A percentile compares a stretch with the other conserved stretches of the same genome.
Conservation (phyloP, 352 stramenopile genomes). For the Elongisporangium prolatum region DNA sequence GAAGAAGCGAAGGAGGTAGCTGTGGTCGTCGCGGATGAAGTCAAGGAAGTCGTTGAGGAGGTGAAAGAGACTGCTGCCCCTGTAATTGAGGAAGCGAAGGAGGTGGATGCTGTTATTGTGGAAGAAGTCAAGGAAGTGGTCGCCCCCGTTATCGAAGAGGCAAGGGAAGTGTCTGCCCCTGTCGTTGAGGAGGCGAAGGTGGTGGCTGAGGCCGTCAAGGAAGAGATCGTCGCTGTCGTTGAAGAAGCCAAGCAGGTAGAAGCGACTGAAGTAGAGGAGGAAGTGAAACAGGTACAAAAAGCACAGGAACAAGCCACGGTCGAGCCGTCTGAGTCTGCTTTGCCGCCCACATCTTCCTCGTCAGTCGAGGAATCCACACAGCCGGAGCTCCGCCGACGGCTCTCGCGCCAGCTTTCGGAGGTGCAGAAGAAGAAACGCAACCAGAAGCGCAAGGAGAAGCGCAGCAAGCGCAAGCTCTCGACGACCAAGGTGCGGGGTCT, state of each 20-base stretch:
- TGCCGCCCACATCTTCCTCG: conserved; percentile 15
- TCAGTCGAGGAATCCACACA: conserved; percentile 19
- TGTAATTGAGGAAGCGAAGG: neutral
- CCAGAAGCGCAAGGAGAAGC: conserved; percentile 71
- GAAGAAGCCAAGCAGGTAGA: conserved; percentile 5
- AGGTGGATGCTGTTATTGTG: neutral
- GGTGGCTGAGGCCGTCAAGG: conserved; percentile 2
- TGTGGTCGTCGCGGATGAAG: too few species aligned
- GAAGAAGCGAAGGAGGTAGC: conserved; percentile 3
- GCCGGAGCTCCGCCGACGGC: conserved; percentile 14
- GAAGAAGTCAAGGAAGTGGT: conserved; percentile 4
- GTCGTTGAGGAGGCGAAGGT: conserved; percentile 3
- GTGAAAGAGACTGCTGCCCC: neutral
- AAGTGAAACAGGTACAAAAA: conserved; percentile 16
- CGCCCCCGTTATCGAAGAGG: neutral
- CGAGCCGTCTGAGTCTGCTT: conserved; percentile 17
- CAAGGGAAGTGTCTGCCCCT: neutral
- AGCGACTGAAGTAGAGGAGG: conserved; percentile 6
- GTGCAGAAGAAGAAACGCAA: conserved; percentile 67
- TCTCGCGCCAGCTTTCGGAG: conserved; percentile 35
- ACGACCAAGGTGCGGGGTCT: conserved; percentile 39
- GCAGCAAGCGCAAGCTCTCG: conserved; percentile 78
- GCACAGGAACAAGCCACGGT: conserved; percentile 16
- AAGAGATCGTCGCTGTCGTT: conserved; percentile 15
- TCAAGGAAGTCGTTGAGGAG: neutral